A percentile compares a stretch with the other conserved stretches of the same genome.
These are phyloP conservation scores for Kernera saxatilis DNA, from an alignment of 345 rosid genomes.

Conservation along the genomic window DNA sequence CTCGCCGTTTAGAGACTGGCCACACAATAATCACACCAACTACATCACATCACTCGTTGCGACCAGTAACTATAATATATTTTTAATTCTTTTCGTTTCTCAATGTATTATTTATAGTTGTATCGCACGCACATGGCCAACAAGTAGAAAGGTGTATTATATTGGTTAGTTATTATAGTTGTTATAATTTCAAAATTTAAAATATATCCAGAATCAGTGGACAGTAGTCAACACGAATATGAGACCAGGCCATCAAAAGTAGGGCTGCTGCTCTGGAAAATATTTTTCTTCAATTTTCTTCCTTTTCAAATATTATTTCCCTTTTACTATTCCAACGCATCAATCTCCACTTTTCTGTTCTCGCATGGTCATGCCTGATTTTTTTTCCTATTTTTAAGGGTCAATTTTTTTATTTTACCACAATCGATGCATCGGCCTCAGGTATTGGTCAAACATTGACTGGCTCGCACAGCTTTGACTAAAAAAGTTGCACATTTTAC, in stretches of 20 bases:
- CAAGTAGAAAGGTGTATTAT: neutral
- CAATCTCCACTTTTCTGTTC: conserved; percentile 1
- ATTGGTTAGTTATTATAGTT: conserved; percentile 14
- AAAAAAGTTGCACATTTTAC: neutral
- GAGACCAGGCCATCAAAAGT: conserved; percentile 23
- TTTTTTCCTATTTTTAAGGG: neutral
- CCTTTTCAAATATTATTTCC: neutral
- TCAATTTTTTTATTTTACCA: neutral
- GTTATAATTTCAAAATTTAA: conserved; percentile 6
- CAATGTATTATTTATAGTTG: neutral
- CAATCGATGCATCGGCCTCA: conserved; percentile 20
- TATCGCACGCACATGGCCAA: conserved; percentile 5
- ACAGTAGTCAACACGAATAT: conserved; percentile 20
- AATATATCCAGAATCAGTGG: conserved; percentile 20
- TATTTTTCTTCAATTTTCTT: neutral
- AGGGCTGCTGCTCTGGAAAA: conserved; percentile 7
- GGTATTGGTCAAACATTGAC: conserved; percentile 26
- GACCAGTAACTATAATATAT: neutral
- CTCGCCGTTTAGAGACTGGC: neutral
- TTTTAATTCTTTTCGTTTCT: neutral
- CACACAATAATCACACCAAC: conserved; percentile 12
- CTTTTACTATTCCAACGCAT: neutral
- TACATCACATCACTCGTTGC: neutral
- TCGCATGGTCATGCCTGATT: neutral
- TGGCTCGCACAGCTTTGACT: conserved; percentile 15